These are phyloP conservation scores for Aureobasidium uvarum DNA, from an alignment of 2,329 filamentous ascomycete species.

Conservation along the genomic window DNA sequence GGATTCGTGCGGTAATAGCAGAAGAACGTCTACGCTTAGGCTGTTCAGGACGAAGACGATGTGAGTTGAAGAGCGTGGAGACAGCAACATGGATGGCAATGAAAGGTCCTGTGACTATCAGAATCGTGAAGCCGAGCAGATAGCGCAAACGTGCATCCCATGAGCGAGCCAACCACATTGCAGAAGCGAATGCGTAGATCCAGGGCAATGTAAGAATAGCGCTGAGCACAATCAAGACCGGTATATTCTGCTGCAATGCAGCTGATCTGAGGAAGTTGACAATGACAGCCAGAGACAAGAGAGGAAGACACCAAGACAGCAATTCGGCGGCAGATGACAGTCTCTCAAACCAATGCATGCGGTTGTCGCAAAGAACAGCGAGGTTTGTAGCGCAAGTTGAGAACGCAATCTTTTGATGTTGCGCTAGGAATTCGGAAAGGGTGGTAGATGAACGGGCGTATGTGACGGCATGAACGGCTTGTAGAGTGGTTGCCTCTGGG, in stretches of 20 bases:
- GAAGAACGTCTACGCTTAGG: neutral
- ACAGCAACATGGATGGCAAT: conserved; percentile 47
- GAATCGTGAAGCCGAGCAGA: conserved; percentile 35
- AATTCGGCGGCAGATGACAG: conserved; percentile 50
- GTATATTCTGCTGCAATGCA: neutral
- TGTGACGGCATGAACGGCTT: conserved; percentile 50
- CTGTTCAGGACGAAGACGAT: conserved; percentile 29
- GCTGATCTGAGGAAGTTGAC: conserved; percentile 34
- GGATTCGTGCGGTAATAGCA: neutral
- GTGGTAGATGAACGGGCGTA: conserved; percentile 38
- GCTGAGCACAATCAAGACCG: conserved; percentile 30
- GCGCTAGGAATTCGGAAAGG: conserved; percentile 50
- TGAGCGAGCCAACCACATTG: conserved; percentile 35
- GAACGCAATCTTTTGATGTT: conserved; percentile 52
- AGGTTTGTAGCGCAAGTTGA: conserved; percentile 53
- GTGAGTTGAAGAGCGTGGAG: conserved; percentile 46
- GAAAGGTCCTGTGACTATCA: conserved; percentile 40
- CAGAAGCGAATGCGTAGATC: conserved; percentile 35
- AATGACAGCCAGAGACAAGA: conserved; percentile 33
- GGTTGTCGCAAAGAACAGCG: conserved; percentile 49
- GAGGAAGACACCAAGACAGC: conserved; percentile 41
- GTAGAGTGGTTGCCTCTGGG: conserved; percentile 47
- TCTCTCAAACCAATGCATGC: conserved; percentile 47
- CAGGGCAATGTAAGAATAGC: conserved; percentile 37
- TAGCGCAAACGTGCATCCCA: conserved; percentile 34